phyloP scores from a whole-genome alignment of 495 filamentous ascomycete genomes.

The Bacidia rubella region DNA sequence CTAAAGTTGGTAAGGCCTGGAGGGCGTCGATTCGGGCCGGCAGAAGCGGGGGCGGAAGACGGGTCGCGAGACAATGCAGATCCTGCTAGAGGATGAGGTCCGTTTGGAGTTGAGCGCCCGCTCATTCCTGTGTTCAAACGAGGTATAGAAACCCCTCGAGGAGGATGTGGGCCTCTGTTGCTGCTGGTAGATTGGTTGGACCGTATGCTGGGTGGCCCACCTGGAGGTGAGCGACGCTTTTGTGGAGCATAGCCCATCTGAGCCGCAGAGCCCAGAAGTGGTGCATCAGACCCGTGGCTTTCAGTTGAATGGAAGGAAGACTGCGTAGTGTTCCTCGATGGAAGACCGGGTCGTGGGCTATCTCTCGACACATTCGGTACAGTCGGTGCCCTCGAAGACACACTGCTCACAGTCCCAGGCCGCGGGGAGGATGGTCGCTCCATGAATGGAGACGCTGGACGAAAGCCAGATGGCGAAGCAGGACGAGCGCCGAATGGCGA shows the following conservation, averaged over 20 bases:
- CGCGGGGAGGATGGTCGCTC: constrained; percentile 4
- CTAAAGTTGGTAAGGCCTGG: not conserved
- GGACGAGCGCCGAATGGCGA: constrained; percentile 47
- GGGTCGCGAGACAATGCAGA: constrained; percentile 8
- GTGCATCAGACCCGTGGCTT: constrained; percentile 42
- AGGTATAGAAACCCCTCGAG: constrained; percentile 4
- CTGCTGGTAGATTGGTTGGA: constrained; percentile 2
- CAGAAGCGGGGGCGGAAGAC: not conserved
- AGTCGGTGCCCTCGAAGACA: constrained; percentile 24
- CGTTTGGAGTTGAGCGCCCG: not conserved
- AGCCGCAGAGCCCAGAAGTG: constrained; percentile 44
- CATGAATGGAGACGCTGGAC: constrained; percentile 3
- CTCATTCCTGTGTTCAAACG: constrained; percentile 15
- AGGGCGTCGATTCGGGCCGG: not conserved
- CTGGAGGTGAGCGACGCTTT: constrained; percentile 19
- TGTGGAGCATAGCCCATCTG: constrained; percentile 44
- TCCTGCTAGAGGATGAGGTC: not conserved
- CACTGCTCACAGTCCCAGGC: constrained; percentile 12
- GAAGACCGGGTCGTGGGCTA: constrained; percentile 20
- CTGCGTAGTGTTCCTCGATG: constrained; percentile 31
- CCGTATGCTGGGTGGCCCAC: constrained; percentile 13
- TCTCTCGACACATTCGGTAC: constrained; percentile 27
- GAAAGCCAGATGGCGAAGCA: constrained; percentile 26
- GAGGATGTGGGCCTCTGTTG: constrained; percentile 6
- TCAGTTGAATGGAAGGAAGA: constrained; percentile 27